These are phyloP conservation scores for Begonia loranthoides DNA, from an alignment of 306 rosid genomes.

Conservation along the genomic window DNA sequence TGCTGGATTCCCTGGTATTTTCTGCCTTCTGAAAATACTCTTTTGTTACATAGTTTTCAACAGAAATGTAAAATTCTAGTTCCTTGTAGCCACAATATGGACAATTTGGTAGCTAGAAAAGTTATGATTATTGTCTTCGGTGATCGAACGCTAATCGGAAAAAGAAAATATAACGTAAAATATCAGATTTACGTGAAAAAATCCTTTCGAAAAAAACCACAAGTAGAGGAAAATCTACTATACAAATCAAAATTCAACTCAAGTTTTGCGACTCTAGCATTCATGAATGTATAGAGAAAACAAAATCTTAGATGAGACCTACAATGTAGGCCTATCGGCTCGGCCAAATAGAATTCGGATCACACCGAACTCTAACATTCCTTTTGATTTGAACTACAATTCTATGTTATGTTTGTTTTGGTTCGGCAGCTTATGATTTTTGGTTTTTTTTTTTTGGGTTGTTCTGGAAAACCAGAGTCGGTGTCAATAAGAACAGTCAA, in stretches of 20 bases:
- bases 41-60: background rate
- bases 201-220: too few species aligned
- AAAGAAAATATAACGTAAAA: too few species aligned
- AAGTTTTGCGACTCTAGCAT: too few species aligned
- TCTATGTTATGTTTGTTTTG: constrained; percentile 2
- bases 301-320: background rate
- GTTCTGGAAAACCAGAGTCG: constrained; percentile 30
- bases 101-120: too few species aligned
- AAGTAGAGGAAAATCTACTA: too few species aligned
- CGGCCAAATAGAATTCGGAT: background rate
- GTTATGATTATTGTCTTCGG: too few species aligned
- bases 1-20: constrained; percentile 82
- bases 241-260: too few species aligned
- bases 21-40: background rate
- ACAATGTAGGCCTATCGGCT: background rate
- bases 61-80: background rate
- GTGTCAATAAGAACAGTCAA: constrained; percentile 81
- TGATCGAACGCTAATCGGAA: background rate
- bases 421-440: too few species aligned
- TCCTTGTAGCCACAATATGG: too few species aligned
- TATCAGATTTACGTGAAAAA: background rate
- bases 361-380: too few species aligned
- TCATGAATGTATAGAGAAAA: too few species aligned
- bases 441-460: too few species aligned
- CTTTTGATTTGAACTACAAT: background rate